These are phyloP conservation scores for Solanum chiquidenum DNA, from an alignment of 257 asterid species.

Conservation along the genomic window DNA sequence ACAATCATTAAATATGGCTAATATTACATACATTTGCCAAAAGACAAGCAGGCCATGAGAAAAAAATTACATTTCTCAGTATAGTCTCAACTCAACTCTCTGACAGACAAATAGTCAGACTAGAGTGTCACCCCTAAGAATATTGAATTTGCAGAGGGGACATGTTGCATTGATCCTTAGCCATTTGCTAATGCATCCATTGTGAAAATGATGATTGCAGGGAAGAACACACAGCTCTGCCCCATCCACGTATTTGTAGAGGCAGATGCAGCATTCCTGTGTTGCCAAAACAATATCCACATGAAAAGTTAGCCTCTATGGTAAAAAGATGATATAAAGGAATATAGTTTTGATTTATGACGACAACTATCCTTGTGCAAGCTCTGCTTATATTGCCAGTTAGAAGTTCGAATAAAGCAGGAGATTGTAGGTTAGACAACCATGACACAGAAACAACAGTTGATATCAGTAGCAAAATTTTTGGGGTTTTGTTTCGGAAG, in stretches of 20 bases:
- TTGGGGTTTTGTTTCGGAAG: background rate
- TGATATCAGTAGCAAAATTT: background rate
- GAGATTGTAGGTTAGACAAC: background rate
- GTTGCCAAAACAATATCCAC: background rate
- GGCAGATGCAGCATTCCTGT: constrained; percentile 97
- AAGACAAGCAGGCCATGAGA: background rate
- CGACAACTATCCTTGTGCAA: background rate
- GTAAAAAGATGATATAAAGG: background rate
- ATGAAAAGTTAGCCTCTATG: background rate
- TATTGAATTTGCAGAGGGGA: constrained; percentile 82
- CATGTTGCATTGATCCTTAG: constrained; percentile 84
- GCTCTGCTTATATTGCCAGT: background rate
- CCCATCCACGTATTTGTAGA: constrained; percentile 56
- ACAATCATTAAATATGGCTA: background rate
- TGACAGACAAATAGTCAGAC: constrained; percentile 20
- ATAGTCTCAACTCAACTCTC: background rate
- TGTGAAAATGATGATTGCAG: constrained; percentile 93
- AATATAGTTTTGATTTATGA: background rate
- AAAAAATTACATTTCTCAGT: background rate
- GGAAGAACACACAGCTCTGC: constrained; percentile 72
- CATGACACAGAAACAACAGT: background rate
- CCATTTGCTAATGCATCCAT: constrained; percentile 67
- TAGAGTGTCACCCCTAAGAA: constrained; percentile 42
- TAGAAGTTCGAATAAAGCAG: background rate
- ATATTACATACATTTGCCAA: constrained; percentile 26